Evolutionary conservation across 257 asterid genomes (phyloP).

Genomic region (Solanum ossicruentum): DNA sequence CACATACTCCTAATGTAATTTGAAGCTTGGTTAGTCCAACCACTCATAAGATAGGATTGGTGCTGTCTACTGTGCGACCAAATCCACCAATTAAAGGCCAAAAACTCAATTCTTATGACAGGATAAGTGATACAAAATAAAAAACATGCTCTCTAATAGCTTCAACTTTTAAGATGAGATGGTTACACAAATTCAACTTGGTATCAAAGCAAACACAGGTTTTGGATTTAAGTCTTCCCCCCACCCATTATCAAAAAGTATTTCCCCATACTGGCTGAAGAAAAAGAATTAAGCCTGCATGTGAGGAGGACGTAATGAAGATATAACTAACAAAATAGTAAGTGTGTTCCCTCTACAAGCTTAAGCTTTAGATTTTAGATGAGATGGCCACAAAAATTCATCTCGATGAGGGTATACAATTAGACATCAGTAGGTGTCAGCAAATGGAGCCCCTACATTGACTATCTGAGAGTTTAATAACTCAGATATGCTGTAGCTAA

Average conservation of each 20-base stretch:
- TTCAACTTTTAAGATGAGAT: background rate
- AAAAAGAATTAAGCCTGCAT: background rate
- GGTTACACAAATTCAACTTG: background rate
- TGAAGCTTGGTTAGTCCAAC: background rate
- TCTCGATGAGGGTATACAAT: background rate
- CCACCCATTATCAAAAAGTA: background rate
- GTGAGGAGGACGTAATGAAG: background rate
- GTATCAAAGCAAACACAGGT: background rate
- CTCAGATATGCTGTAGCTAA: background rate
- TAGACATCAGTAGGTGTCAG: background rate
- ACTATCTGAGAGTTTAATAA: background rate
- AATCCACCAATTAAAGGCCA: background rate
- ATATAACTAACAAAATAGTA: background rate
- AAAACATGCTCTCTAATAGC: background rate
- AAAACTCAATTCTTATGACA: background rate
- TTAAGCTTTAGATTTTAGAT: background rate
- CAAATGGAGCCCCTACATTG: background rate
- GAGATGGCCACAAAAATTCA: background rate
- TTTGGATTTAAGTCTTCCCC: background rate
- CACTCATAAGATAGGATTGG: background rate
- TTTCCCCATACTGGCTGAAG: background rate
- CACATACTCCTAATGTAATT: background rate
- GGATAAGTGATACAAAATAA: background rate
- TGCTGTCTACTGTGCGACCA: background rate
- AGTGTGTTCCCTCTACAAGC: background rate